Evolutionary conservation across 2,329 filamentous ascomycete genomes (phyloP).

Genomic region (Beauveria caledonica): DNA sequence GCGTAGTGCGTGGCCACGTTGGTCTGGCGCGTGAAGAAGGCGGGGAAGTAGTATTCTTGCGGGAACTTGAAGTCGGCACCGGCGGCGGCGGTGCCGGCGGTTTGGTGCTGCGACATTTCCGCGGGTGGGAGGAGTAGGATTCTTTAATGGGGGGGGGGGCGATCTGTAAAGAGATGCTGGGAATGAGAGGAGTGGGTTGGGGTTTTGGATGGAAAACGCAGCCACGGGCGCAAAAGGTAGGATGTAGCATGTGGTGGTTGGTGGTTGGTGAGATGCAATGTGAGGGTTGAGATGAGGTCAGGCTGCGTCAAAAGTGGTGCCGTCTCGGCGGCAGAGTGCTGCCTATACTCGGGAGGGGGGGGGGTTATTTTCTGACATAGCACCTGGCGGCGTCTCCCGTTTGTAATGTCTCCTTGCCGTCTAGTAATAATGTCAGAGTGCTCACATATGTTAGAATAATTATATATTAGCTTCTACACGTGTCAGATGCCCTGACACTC

Average conservation of each 20-base stretch:
- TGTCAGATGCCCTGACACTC: too few species aligned
- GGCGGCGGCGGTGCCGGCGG: not conserved
- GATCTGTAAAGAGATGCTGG: not conserved
- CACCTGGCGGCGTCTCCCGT: too few species aligned
- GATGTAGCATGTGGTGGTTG: too few species aligned
- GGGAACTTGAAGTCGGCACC: slow-evolving; percentile 44
- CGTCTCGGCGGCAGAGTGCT: not conserved
- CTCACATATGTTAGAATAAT: too few species aligned
- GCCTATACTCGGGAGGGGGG: too few species aligned
- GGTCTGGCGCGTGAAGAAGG: slow-evolving; percentile 77
- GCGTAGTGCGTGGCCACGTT: slow-evolving; percentile 65
- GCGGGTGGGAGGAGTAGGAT: not conserved
- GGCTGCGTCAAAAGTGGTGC: not conserved
- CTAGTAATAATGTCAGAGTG: too few species aligned
- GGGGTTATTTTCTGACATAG: too few species aligned
- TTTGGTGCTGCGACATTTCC: not conserved
- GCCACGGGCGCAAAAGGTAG: too few species aligned
- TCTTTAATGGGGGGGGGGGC: not conserved
- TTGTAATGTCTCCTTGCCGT: too few species aligned
- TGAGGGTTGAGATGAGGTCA: not conserved
- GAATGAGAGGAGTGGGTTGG: too few species aligned
- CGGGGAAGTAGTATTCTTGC: slow-evolving; percentile 65
- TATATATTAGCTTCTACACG: too few species aligned
- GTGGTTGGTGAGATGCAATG: not conserved
- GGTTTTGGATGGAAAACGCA: too few species aligned